Conservation (phyloP, 306 rosid genomes). For the Rosa multiflora region DNA sequence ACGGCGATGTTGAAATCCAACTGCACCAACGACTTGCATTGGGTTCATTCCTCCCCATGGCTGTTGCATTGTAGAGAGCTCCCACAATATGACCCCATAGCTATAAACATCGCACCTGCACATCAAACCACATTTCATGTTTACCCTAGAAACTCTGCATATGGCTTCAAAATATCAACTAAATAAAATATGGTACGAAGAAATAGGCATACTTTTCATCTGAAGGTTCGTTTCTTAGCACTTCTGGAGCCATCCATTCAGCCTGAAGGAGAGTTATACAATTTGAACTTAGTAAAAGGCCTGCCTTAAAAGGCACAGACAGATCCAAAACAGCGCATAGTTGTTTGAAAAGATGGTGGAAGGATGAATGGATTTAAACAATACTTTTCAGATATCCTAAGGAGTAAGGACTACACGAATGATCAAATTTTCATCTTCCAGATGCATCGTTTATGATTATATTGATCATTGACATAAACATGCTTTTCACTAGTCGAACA, state of each 20-base stretch:
- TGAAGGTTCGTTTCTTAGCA: conserved; percentile 92
- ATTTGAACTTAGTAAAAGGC: conserved; percentile 29
- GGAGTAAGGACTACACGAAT: conserved; percentile 7
- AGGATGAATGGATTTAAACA: neutral
- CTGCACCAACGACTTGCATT: conserved; percentile 99
- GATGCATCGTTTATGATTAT: neutral
- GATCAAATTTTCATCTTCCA: conserved; percentile 3
- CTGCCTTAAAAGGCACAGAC: conserved; percentile 2
- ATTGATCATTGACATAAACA: neutral
- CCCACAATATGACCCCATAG: conserved; percentile 98
- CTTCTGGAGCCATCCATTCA: conserved; percentile 99
- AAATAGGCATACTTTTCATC: conserved; percentile 73
- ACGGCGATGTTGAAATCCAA: conserved; percentile 99
- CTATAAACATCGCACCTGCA: conserved; percentile 91
- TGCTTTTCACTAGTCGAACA: neutral
- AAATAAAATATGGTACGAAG: conserved; percentile 19
- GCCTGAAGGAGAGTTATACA: conserved; percentile 62
- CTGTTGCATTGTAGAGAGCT: conserved; percentile 84
- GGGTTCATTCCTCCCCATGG: conserved; percentile 99
- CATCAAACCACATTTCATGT: conserved; percentile 17
- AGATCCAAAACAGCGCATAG: neutral
- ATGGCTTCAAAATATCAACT: conserved; percentile 5
- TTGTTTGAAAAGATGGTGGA: neutral
- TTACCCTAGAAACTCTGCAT: conserved; percentile 12
- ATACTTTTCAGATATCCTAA: neutral